Conservation (phyloP, 805 yeast species). For the Maudiozyma turicensis region DNA sequence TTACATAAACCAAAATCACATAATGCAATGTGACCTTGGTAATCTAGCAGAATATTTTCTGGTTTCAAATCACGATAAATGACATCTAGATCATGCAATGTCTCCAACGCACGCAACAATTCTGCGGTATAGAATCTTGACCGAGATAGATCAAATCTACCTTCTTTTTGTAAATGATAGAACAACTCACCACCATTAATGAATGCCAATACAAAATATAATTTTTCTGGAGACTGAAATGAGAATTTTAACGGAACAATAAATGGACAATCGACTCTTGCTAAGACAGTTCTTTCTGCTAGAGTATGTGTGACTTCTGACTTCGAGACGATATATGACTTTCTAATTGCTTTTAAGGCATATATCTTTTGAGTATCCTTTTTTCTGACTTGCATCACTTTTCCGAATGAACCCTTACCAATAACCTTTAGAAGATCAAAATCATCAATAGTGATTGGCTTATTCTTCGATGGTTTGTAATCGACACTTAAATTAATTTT, state of each 20-base stretch:
- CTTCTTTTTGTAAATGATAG: conserved; percentile 86
- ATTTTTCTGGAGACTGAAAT: conserved; percentile 93
- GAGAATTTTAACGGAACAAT: conserved; percentile 94
- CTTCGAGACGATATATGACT: conserved; percentile 87
- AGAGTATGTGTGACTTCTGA: conserved; percentile 93
- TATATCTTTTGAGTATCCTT: conserved; percentile 91
- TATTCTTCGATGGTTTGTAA: conserved; percentile 55
- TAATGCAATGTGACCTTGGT: conserved; percentile 94
- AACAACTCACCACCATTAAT: conserved; percentile 96
- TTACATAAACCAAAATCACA: conserved; percentile 97
- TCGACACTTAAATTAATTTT: conserved; percentile 55
- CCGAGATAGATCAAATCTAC: conserved; percentile 79
- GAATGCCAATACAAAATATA: conserved; percentile 82
- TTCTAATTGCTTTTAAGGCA: conserved; percentile 88
- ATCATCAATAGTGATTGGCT: conserved; percentile 76
- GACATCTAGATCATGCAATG: conserved; percentile 82
- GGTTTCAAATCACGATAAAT: conserved; percentile 95
- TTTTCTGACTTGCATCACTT: conserved; percentile 96
- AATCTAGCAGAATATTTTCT: conserved; percentile 86
- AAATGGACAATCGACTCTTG: conserved; percentile 88
- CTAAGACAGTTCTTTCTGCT: conserved; percentile 92
- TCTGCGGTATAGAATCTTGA: conserved; percentile 93
- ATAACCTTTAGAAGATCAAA: conserved; percentile 89
- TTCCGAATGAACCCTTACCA: conserved; percentile 97
- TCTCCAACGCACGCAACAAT: conserved; percentile 83